Percentiles rank a stretch among this genome's conserved stretches.
phyloP scores from a whole-genome alignment of 345 rosid genomes.

The Boechera stricta region DNA sequence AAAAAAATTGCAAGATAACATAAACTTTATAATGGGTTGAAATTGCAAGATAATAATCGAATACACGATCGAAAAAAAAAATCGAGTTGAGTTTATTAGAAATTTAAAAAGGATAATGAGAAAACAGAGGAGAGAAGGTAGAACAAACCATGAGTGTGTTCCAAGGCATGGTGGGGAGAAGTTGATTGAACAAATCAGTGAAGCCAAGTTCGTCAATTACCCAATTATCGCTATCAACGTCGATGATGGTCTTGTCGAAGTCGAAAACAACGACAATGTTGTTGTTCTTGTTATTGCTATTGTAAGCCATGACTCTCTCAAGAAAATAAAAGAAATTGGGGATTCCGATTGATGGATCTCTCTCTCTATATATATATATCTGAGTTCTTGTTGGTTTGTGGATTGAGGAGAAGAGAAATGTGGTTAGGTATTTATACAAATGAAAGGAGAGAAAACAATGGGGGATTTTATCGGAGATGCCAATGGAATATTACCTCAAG shows the following conservation, averaged over 20 bases:
- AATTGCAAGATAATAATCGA: not conserved
- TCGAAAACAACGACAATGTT: constrained; percentile 69
- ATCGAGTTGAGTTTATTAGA: not conserved
- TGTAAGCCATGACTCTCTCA: constrained; percentile 43
- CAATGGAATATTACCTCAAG: constrained; percentile 59
- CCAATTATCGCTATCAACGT: constrained; percentile 90
- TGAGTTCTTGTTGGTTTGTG: constrained; percentile 24
- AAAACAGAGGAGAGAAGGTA: constrained; percentile 17
- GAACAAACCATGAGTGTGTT: constrained; percentile 76
- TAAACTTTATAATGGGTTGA: not conserved
- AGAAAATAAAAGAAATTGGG: not conserved
- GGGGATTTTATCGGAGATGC: constrained; percentile 42
- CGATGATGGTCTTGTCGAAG: constrained; percentile 86
- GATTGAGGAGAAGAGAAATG: constrained; percentile 24
- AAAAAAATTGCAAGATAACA: not conserved
- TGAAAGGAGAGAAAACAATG: constrained; percentile 10
- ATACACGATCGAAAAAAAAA: not conserved
- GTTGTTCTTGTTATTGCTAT: constrained; percentile 36
- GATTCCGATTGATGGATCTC: not conserved
- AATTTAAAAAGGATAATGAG: not conserved
- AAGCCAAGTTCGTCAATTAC: constrained; percentile 77
- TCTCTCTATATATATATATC: not conserved
- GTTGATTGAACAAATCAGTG: constrained; percentile 74
- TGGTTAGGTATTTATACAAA: constrained; percentile 51
- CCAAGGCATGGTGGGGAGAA: constrained; percentile 94